These are phyloP conservation scores for Berberis thunbergii DNA, from an alignment of 164 flowering plant species.

Conservation along the genomic window DNA sequence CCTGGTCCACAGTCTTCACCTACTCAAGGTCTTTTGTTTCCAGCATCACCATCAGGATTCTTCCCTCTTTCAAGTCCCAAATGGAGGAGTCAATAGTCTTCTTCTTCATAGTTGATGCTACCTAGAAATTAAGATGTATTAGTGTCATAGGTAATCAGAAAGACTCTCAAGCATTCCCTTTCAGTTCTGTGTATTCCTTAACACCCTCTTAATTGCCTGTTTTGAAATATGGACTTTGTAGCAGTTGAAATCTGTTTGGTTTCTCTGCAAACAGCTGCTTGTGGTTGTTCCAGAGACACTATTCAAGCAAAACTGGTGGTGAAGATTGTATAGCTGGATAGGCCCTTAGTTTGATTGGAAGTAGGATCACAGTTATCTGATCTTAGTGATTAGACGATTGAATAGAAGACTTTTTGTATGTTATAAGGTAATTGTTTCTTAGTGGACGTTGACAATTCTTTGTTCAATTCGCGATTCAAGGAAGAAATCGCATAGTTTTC, in stretches of 20 bases:
- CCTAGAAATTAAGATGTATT: slow-evolving; percentile 5
- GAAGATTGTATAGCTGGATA: slow-evolving; percentile 16
- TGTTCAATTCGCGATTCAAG: slow-evolving; percentile 11
- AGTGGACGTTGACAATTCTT: slow-evolving; percentile 5
- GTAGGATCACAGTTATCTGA: slow-evolving; percentile 22
- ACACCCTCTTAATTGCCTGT: slow-evolving; percentile 6
- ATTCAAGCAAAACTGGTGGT: slow-evolving; percentile 9
- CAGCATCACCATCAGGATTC: slow-evolving; percentile 70
- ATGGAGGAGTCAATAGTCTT: slow-evolving; percentile 59
- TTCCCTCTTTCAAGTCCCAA: slow-evolving; percentile 70
- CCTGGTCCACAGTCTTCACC: slow-evolving; percentile 85
- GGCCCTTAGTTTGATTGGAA: neutral
- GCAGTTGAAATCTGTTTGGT: slow-evolving; percentile 13
- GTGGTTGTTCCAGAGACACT: slow-evolving; percentile 11
- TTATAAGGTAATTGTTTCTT: slow-evolving; percentile 10
- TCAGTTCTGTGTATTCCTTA: slow-evolving; percentile 7
- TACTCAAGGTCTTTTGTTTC: slow-evolving; percentile 69
- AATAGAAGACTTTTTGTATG: slow-evolving; percentile 19
- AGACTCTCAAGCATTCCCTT: neutral
- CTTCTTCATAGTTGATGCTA: no score
- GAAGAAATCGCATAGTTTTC: neutral
- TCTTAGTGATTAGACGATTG: neutral
- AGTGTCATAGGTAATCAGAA: slow-evolving; percentile 12
- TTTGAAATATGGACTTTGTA: slow-evolving; percentile 15
- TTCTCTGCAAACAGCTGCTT: neutral